A percentile compares a stretch with the other conserved stretches of the same genome.
Conservation (phyloP, 2,329 filamentous ascomycete genomes). For the Aspergillus sp. region DNA sequence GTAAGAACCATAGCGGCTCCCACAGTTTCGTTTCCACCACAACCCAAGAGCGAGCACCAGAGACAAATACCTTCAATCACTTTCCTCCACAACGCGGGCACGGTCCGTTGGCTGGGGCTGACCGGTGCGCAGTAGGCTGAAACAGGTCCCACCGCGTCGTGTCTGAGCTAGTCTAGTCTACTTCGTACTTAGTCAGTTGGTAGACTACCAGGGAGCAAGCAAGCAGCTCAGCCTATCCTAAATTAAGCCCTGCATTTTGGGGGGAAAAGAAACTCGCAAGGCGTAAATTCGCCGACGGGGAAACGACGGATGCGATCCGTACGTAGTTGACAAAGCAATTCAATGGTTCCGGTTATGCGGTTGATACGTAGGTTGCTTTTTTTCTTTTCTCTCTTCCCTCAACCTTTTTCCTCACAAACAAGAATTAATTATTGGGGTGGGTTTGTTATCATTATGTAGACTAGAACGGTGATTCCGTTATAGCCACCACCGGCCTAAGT, state of each 20-base stretch:
- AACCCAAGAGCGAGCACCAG: not conserved
- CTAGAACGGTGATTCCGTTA: no score
- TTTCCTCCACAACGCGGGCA: slow-evolving; percentile 14
- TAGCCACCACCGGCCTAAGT: not conserved
- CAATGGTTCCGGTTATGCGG: not conserved
- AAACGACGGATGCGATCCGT: not conserved
- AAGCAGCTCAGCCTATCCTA: not conserved
- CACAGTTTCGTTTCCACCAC: not conserved
- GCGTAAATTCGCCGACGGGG: slow-evolving; percentile 2
- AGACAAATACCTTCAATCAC: not conserved
- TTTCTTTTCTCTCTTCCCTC: no score
- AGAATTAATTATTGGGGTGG: no score
- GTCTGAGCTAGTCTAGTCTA: not conserved
- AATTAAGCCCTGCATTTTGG: slow-evolving; percentile 1
- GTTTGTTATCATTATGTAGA: not conserved
- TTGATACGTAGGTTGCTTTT: not conserved
- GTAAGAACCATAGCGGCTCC: not conserved
- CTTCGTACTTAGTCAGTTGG: not conserved
- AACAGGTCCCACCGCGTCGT: slow-evolving; percentile 9
- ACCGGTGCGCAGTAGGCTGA: slow-evolving; percentile 16
- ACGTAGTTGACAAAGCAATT: not conserved
- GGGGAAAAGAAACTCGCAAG: not conserved
- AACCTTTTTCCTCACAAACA: no score
- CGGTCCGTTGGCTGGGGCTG: slow-evolving; percentile 17
- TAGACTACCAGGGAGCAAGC: not conserved